A percentile compares a stretch with the other conserved stretches of the same genome.
phyloP scores from a whole-genome alignment of 2,329 filamentous ascomycete species.

The Cadophora malorum region DNA sequence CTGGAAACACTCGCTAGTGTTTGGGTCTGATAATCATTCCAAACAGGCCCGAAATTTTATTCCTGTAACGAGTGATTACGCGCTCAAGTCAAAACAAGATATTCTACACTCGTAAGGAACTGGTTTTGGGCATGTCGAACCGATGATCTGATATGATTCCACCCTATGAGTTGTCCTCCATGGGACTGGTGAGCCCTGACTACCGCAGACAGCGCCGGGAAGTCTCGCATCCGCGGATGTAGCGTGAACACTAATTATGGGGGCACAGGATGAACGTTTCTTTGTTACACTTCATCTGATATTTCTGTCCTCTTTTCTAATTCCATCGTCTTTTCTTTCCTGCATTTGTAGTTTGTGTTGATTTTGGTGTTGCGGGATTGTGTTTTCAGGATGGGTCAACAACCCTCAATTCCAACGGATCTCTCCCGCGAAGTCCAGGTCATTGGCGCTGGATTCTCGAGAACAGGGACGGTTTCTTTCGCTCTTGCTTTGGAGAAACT shows the following conservation, averaged over 20 bases:
- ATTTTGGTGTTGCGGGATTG: neutral
- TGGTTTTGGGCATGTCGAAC: neutral
- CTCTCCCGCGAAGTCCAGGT: conserved; percentile 24
- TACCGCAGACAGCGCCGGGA: neutral
- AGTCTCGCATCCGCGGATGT: neutral
- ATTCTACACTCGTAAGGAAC: no score
- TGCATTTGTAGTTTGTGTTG: neutral
- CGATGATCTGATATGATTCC: neutral
- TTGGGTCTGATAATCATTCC: no score
- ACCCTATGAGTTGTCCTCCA: neutral
- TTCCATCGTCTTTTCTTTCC: no score
- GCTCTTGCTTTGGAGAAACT: conserved; percentile 32
- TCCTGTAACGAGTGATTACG: no score
- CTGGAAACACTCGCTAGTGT: neutral
- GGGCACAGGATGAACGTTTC: neutral
- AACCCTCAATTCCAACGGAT: conserved; percentile 24
- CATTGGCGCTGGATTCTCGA: conserved; percentile 32
- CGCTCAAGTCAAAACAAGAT: no score
- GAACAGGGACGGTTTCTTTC: conserved; percentile 37
- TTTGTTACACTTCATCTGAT: neutral
- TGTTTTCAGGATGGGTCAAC: conserved; percentile 20
- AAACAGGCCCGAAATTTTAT: no score
- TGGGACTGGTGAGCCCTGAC: neutral
- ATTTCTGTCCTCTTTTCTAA: neutral
- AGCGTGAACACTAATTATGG: neutral